Base-by-base conservation (phyloP, 768 basidiomycete species). In the Mycena metata region DNA sequence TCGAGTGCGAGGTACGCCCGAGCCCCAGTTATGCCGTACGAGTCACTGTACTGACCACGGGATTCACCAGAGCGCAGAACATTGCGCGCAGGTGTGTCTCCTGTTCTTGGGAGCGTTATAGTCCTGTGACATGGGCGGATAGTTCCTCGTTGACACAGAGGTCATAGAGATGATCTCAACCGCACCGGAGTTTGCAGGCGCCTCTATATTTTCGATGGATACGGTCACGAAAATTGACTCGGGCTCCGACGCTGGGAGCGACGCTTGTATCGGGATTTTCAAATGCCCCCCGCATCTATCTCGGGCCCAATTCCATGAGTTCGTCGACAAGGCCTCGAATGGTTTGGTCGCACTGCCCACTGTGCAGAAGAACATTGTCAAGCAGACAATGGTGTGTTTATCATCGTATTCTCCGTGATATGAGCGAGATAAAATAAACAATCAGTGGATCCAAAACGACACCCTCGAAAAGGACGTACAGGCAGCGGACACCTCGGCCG, bases 51-150 rank as follows among this genome's bases (percentile, higher is more conserved):
- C 54, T 55, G n/a, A 55, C 35, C 54, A 39, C 36, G 23, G 33
- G n/a, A n/a, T 21, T 26, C 33, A 33, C 54, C 33, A 55, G 54
- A 55, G 54, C 54, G 54, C 54, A 41, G 54, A 55, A 36, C 54
- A 55, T 55, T 55, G 54, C 7, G 35, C 54, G 2, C 54, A 55
- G 35, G 54, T 55, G 35, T 55, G 33, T 8, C 35, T 55, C 54
- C n/a, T n/a, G 54, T 55, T 55, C 54, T 55, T 55, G 54, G 21
- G 54, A 55, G 54, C 54, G 54, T 39, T 55, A 55, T 39, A 55
- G 33, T 55, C 39, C 17, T 55, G 35, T 39, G 35, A 55, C 54
- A 41, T 8, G 35, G 21, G 36, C 33, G 33, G 54, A 55, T 55
- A 36, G 33, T 55, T 55, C 21, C 54, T 55, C 54, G 39, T 35